These are phyloP conservation scores for Spiromastix sp. DNA, from an alignment of 2,329 filamentous ascomycete species.

Conservation along the genomic window DNA sequence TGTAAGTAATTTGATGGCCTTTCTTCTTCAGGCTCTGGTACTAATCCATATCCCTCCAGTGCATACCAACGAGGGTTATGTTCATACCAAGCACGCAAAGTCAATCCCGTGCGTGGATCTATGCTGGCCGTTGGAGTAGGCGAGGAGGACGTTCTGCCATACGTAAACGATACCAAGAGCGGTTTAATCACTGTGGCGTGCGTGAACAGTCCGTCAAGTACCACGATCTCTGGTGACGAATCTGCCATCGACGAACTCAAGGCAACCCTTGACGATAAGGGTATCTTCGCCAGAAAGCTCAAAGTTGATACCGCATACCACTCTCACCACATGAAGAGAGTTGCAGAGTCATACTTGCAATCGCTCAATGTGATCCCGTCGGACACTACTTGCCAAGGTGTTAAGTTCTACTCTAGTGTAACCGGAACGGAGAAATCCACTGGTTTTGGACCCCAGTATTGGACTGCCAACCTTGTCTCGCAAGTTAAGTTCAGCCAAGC, in stretches of 20 bases:
- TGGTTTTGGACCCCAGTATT: conserved; percentile 13
- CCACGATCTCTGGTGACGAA: conserved; percentile 22
- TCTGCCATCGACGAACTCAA: conserved; percentile 22
- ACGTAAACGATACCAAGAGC: neutral
- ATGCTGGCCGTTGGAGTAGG: conserved; percentile 1
- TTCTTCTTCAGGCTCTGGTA: neutral
- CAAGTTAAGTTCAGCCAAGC: conserved; percentile 10
- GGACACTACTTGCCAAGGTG: neutral
- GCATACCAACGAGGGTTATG: neutral
- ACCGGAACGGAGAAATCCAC: neutral
- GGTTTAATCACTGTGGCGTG: conserved; percentile 9
- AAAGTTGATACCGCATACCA: conserved; percentile 10
- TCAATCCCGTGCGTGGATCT: neutral
- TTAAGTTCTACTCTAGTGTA: conserved; percentile 1
- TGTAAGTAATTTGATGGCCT: neutral
- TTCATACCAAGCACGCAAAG: conserved; percentile 2
- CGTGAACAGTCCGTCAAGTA: conserved; percentile 6
- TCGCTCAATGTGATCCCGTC: neutral
- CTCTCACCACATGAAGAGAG: conserved; percentile 11
- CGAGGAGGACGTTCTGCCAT: neutral
- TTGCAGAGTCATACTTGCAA: neutral
- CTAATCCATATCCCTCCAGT: neutral
- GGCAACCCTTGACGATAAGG: neutral
- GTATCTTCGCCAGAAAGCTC: conserved; percentile 1
- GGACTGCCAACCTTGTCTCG: conserved; percentile 23